A percentile compares a stretch with the other conserved stretches of the same genome.
phyloP scores from a whole-genome alignment of 139 green algal genomes.

The Pseudopediastrum boryanum region DNA sequence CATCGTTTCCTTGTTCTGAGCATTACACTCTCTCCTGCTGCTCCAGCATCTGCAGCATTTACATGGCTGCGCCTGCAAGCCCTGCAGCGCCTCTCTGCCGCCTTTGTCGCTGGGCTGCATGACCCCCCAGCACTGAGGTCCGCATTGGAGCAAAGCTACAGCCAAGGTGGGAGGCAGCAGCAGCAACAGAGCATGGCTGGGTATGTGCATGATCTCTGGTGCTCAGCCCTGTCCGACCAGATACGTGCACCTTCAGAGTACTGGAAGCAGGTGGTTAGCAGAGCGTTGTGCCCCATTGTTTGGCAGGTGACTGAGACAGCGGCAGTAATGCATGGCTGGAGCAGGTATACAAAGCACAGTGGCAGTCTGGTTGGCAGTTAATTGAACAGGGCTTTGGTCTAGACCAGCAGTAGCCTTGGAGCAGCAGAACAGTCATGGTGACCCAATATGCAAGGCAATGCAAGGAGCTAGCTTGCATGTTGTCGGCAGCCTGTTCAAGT shows the following conservation, averaged over 20 bases:
- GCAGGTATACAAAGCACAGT: not conserved
- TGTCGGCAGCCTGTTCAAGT: too few species aligned
- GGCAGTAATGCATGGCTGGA: not conserved
- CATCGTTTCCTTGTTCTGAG: not conserved
- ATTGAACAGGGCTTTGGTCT: too few species aligned
- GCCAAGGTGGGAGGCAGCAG: slow-evolving; percentile 14
- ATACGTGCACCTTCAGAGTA: not conserved
- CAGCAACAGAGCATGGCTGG: not conserved
- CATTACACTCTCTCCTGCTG: not conserved
- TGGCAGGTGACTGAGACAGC: not conserved
- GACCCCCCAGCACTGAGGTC: slow-evolving; percentile 6
- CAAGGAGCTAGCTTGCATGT: too few species aligned
- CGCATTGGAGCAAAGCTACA: slow-evolving; percentile 28
- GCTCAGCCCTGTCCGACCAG: not conserved
- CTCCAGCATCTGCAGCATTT: slow-evolving; percentile 26
- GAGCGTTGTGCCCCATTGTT: not conserved
- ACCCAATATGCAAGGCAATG: too few species aligned
- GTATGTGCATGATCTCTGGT: not conserved
- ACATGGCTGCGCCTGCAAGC: slow-evolving; percentile 13
- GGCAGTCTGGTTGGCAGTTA: too few species aligned
- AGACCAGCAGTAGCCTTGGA: too few species aligned
- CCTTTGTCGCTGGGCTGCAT: not conserved
- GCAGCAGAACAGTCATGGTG: too few species aligned
- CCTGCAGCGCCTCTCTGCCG: not conserved
- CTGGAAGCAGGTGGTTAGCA: not conserved